Percentiles rank a stretch among this genome's conserved stretches.
These are phyloP conservation scores for Linnemannia zychae DNA, from an alignment of 192 early-diverging fungal genomes.

Conservation along the genomic window DNA sequence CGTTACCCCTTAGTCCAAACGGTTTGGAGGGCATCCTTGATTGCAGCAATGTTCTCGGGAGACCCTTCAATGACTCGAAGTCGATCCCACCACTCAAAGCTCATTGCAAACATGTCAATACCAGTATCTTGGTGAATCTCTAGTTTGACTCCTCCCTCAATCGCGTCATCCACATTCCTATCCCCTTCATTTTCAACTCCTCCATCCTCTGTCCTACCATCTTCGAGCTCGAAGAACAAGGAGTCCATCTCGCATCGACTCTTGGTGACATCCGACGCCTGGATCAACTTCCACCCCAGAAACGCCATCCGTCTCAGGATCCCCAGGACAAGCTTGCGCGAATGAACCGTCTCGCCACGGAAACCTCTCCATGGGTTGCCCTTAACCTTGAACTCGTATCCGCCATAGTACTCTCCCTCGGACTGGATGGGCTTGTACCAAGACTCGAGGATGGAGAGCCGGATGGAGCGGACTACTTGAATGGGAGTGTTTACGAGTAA, in stretches of 20 bases:
- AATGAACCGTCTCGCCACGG: slow-evolving; percentile 6
- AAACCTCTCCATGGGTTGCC: slow-evolving; percentile 11
- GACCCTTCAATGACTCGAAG: not conserved
- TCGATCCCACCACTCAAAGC: slow-evolving; percentile 5
- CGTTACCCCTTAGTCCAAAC: not conserved
- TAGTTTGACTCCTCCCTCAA: not conserved
- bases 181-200: not conserved
- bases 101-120: not conserved
- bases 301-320: slow-evolving; percentile 7
- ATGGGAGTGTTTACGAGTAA: slow-evolving; percentile 3
- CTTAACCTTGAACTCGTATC: slow-evolving; percentile 20
- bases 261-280: slow-evolving; percentile 11
- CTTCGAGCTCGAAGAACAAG: slow-evolving; percentile 1
- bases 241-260: slow-evolving; percentile 5
- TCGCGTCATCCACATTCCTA: not conserved
- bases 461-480: not conserved
- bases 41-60: not conserved
- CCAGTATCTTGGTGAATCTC: not conserved
- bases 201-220: not conserved
- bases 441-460: not conserved
- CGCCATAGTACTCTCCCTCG: not conserved
- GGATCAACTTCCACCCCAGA: slow-evolving; percentile 15
- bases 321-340: slow-evolving; percentile 1
- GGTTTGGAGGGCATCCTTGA: slow-evolving; percentile 2
- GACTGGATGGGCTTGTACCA: slow-evolving; percentile 21